Base-by-base conservation (phyloP, 2,329 filamentous ascomycete genomes). In the Talaromyces sp. region DNA sequence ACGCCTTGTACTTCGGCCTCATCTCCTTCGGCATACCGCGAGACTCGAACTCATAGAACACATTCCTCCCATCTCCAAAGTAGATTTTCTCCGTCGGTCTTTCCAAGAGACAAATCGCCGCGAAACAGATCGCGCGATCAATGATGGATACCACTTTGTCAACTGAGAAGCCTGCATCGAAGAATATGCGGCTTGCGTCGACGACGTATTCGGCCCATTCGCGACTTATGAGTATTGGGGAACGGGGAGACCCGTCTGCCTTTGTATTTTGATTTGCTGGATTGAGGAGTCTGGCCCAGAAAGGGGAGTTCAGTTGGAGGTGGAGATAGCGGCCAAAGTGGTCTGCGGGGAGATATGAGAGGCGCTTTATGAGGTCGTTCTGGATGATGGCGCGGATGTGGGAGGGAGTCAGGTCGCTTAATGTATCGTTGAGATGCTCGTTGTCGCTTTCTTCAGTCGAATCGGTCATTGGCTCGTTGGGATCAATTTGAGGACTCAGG, bases 281-380 rank as follows among this genome's bases (percentile, higher is more conserved):
- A 50, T n/a, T 37, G 37, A 43, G 10, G 6, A 59, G 37, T 4
- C 43, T 59, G 37, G 14, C 35, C 60, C 60, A 62, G 47, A 62
- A 62, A 31, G 35, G 14, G 10, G 60, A 62, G n/a, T 27, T 45
- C 3, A 9, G 19, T 33, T 54, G 60, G 14, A 54, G 10, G 22
- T 45, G 22, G 1, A 9, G 2, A 16, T 33, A 27, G 5, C 22
- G 60, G 6, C 31, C 33, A 24, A 62, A 33, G n/a, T 35, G 16
- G 1, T 52, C 45, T 45, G 41, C 49, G 6, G 49, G 19, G 3
- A 50, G 31, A 8, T 19, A 14, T 24, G n/a, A 16, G 7, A 61
- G 19, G 14, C 14, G 8, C 11, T 61, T 10, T n/a, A 33, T 33
- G 19, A 41, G 27, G 9, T 45, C 22, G 11, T 45, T 27, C 14